Conservation (phyloP, 352 stramenopile genomes). For the Paralagenidium karlingii region DNA sequence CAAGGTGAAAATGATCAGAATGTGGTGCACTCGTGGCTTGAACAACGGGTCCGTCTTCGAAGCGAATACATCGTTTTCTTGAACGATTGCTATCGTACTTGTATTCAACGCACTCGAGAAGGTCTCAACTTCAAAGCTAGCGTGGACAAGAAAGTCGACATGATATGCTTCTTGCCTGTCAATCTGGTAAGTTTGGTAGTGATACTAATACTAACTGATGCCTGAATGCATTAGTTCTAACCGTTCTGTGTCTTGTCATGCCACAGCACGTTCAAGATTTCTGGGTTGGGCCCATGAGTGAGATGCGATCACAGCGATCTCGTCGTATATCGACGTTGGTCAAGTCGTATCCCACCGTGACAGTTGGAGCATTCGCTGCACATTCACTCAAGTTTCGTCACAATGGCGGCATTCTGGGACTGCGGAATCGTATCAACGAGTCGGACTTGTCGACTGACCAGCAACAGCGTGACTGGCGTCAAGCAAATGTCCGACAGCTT, state of each 20-base stretch:
- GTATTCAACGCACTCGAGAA: slow-evolving; percentile 46
- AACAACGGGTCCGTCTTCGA: slow-evolving; percentile 53
- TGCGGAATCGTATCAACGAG: slow-evolving; percentile 32
- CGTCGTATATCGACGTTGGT: slow-evolving; percentile 44
- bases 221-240: background rate
- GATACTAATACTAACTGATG: background rate
- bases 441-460: slow-evolving; percentile 7
- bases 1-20: slow-evolving; percentile 61
- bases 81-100: slow-evolving; percentile 55
- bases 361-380: slow-evolving; percentile 65
- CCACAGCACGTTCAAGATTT: slow-evolving; percentile 67
- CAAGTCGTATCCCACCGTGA: slow-evolving; percentile 55
- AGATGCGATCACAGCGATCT: slow-evolving; percentile 51
- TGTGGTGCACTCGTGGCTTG: slow-evolving; percentile 55
- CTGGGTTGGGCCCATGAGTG: slow-evolving; percentile 57
- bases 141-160: slow-evolving; percentile 67
- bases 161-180: slow-evolving; percentile 62
- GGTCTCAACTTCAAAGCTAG: slow-evolving; percentile 73
- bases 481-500: slow-evolving; percentile 21
- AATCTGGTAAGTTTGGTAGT: slow-evolving; percentile 29
- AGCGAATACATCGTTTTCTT: slow-evolving; percentile 55
- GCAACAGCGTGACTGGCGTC: slow-evolving; percentile 34
- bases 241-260: background rate
- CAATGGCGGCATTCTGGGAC: slow-evolving; percentile 48
- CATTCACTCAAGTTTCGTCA: slow-evolving; percentile 79